Evolutionary conservation across 2,329 filamentous ascomycete species (phyloP), one percentile per base, ranked within the genome.

Genomic region (Coleophoma crateriformis): DNA sequence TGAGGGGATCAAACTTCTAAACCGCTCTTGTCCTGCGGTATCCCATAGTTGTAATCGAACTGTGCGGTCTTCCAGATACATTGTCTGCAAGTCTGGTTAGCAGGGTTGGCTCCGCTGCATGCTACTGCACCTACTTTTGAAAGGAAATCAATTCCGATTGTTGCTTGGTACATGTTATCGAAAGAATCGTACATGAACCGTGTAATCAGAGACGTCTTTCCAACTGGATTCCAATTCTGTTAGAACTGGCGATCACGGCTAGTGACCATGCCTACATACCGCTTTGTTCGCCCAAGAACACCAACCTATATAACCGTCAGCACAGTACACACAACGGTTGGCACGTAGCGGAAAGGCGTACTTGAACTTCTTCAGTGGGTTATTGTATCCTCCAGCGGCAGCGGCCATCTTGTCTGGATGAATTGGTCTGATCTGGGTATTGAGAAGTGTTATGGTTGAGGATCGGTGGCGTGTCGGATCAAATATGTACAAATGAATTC

Each of bases 181-280:
- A 99, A 99, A 44, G 94, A 97, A 73, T 99, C 94, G 79, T 99
- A 99, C 94, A 99, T 99, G 78, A 99, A 99, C 58, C 94, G 86
- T 59, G 94, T 99, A 69, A 99, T 99, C 63, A 99, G 76, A 54
- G 94, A 99, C 33, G 94, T 99, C 77, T 99, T 99, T 68, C 94
- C 94, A 63, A 99, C 94, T 97, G 68, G 54, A 56, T 45, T 43
- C n/a, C 39, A 38, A 27, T 40, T 44, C 38, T 37, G 53, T 60
- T 47, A 63, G 57, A 45, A 49, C 27, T 7, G 8, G 6, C 27
- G 8, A 27, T 27, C 27, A 27, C 27, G 27, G 27, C 27, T 4
- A 27, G 27, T 27, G 27, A 27, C 27, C 27, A 11, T 13, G 50
- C 2, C 46, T 50, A 69, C 83, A 70, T 90, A 96, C 92, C 94